phyloP scores from a whole-genome alignment of 495 filamentous ascomycete species.

The Hypomontagnella monticulosa region DNA sequence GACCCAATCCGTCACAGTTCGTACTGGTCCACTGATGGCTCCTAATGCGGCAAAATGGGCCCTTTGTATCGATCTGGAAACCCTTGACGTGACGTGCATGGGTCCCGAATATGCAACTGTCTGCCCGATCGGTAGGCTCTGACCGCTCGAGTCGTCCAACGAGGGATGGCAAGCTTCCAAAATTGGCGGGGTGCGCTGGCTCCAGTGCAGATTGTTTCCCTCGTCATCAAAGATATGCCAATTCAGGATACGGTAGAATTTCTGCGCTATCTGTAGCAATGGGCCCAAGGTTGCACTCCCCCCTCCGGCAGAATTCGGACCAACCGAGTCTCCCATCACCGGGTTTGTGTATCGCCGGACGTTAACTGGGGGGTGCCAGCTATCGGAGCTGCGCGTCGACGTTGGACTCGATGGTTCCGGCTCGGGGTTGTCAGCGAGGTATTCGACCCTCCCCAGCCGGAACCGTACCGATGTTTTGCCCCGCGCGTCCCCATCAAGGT shows the following conservation, averaged over 20 bases:
- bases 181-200: background rate
- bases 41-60: background rate
- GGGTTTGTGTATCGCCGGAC: conserved; percentile 14
- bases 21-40: background rate
- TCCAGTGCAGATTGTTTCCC: background rate
- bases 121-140: conserved; percentile 2
- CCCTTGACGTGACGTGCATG: conserved; percentile 11
- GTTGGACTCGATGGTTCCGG: background rate
- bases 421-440: background rate
- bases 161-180: conserved; percentile 15
- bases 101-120: conserved; percentile 18
- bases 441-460: background rate
- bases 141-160: conserved; percentile 1
- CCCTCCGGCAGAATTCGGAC: background rate
- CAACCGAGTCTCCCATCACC: conserved; percentile 20
- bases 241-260: conserved; percentile 19
- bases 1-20: conserved; percentile 22
- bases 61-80: conserved; percentile 1
- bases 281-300: conserved; percentile 17
- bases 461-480: background rate
- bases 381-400: conserved; percentile 4
- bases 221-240: conserved; percentile 21
- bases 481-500: conserved; percentile 2
- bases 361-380: conserved; percentile 8
- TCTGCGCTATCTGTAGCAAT: conserved; percentile 4